Evolutionary conservation across 2,329 filamentous ascomycete species (phyloP).

Genomic region (Trichoderma harzianum): DNA sequence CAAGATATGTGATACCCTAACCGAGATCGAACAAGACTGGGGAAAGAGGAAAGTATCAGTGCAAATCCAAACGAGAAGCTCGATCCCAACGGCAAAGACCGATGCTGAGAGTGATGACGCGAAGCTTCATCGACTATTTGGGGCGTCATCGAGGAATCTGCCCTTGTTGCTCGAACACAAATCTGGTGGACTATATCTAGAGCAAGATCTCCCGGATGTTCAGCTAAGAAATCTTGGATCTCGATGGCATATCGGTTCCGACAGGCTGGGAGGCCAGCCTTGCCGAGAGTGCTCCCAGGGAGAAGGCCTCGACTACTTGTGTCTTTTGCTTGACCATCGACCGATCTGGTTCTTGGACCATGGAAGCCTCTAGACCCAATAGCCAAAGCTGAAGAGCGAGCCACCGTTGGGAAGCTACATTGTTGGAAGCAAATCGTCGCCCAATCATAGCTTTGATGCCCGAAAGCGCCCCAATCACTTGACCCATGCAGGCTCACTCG

Average conservation of each 20-base stretch:
- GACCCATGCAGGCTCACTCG: neutral
- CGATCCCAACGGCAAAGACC: neutral
- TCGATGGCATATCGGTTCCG: neutral
- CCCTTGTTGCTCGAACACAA: neutral
- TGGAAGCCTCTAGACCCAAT: neutral
- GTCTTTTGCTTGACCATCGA: neutral
- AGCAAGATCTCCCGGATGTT: neutral
- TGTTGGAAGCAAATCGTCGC: neutral
- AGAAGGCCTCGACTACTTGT: neutral
- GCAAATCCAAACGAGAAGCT: neutral
- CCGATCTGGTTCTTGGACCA: neutral
- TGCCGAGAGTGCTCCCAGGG: no score
- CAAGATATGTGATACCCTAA: neutral
- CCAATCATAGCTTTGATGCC: neutral
- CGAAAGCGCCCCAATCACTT: neutral
- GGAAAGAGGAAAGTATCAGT: neutral
- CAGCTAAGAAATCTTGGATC: neutral
- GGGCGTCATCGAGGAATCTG: neutral
- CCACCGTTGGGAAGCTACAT: neutral
- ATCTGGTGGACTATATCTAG: neutral
- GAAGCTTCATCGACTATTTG: neutral
- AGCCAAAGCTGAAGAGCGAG: neutral
- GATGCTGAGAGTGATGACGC: neutral
- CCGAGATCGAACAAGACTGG: neutral
- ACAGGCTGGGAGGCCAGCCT: neutral